A percentile compares a stretch with the other conserved stretches of the same genome.
Conservation (phyloP, 345 rosid genomes). For the Eucalyptus regnans region DNA sequence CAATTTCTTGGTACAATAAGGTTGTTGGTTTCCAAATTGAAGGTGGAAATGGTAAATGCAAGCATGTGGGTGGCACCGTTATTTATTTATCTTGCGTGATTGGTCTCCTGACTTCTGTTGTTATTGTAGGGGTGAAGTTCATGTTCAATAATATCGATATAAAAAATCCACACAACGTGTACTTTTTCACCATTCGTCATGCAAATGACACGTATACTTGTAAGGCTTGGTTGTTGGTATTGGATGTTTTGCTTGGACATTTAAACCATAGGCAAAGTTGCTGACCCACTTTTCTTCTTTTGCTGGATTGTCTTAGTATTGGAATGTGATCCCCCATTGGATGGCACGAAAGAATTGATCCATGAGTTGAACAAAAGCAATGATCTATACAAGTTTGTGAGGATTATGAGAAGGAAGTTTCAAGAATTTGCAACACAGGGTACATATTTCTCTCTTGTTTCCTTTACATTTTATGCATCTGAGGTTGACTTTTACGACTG, state of each 20-base stretch:
- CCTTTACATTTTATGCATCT: not conserved
- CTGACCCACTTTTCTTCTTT: not conserved
- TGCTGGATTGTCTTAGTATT: conserved; percentile 38
- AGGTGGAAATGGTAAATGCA: conserved; percentile 69
- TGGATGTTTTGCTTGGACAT: not conserved
- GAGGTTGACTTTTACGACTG: not conserved
- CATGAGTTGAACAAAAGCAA: conserved; percentile 68
- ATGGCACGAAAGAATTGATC: conserved; percentile 48
- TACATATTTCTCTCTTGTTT: conserved; percentile 3
- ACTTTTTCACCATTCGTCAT: conserved; percentile 55
- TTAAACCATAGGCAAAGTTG: not conserved
- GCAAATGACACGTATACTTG: conserved; percentile 56
- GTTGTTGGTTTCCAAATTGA: conserved; percentile 73
- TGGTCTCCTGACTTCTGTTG: not conserved
- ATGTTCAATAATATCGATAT: conserved; percentile 44
- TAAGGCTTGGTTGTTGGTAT: conserved; percentile 16
- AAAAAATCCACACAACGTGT: conserved; percentile 32
- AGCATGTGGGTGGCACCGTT: not conserved
- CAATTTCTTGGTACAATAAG: conserved; percentile 71
- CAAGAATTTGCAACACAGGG: conserved; percentile 50
- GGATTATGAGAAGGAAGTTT: conserved; percentile 74
- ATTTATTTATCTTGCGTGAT: not conserved
- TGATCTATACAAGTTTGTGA: conserved; percentile 74
- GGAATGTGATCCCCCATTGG: conserved; percentile 60
- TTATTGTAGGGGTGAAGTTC: conserved; percentile 70